These are phyloP conservation scores for Ophiostoma piceae DNA, from an alignment of 2,329 filamentous ascomycete species.

Conservation along the genomic window DNA sequence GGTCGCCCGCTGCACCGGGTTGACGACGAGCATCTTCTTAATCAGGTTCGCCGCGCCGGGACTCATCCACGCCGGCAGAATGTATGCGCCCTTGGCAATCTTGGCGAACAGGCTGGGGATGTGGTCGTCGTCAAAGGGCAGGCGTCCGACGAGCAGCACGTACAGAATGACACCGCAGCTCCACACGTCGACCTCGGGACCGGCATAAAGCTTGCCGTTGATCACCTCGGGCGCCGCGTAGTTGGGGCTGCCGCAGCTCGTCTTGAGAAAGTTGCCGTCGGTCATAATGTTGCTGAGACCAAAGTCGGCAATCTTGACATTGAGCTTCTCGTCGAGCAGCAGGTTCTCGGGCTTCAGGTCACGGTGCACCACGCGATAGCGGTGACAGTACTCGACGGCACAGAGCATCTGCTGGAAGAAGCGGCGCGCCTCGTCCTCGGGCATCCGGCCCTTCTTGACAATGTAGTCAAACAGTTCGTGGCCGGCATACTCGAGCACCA, in stretches of 20 bases:
- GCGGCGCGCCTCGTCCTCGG: conserved; percentile 84
- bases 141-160: conserved; percentile 70
- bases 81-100: conserved; percentile 90
- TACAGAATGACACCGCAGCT: conserved; percentile 90
- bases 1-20: conserved; percentile 88
- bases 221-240: conserved; percentile 98
- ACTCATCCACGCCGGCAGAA: conserved; percentile 86
- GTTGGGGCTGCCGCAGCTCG: conserved; percentile 95
- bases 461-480: conserved; percentile 98
- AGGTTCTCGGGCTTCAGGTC: conserved; percentile 97
- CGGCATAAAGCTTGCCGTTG: conserved; percentile 93
- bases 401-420: conserved; percentile 99
- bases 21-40: conserved; percentile 89
- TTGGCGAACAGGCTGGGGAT: conserved; percentile 97
- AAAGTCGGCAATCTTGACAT: conserved; percentile 99
- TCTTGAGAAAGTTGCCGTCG: conserved; percentile 97
- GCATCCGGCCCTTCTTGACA: conserved; percentile 86
- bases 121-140: conserved; percentile 97
- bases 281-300: conserved; percentile 99
- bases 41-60: conserved; percentile 76
- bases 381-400: conserved; percentile 96
- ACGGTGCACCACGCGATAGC: conserved; percentile 97
- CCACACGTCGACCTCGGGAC: conserved; percentile 97
- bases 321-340: conserved; percentile 87
- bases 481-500: conserved; percentile 97